phyloP scores from a whole-genome alignment of 2,329 filamentous ascomycete genomes.

The Colletotrichum endophyticum region DNA sequence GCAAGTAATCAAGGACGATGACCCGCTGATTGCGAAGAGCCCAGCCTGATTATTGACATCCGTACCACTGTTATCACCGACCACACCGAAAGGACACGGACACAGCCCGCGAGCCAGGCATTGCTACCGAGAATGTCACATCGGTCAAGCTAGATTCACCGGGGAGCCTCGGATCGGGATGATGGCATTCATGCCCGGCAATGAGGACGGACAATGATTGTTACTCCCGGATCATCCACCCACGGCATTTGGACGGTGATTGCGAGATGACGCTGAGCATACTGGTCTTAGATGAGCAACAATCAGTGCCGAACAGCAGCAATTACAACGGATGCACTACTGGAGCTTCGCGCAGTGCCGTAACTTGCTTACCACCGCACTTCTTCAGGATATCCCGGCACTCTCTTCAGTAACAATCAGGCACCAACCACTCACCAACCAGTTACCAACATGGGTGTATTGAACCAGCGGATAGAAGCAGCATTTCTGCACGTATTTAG shows the following conservation, averaged over 20 bases:
- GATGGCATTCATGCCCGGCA: background rate
- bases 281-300: background rate
- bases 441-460: background rate
- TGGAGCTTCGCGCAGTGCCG: background rate
- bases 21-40: background rate
- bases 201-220: background rate
- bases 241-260: background rate
- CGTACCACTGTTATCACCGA: background rate
- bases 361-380: background rate
- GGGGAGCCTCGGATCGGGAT: background rate
- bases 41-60: background rate
- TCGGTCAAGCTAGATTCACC: background rate
- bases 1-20: background rate
- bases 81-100: background rate
- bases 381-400: background rate
- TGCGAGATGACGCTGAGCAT: background rate
- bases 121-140: background rate
- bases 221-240: background rate
- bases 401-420: background rate
- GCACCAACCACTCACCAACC: background rate
- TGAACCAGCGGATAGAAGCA: background rate
- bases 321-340: background rate
- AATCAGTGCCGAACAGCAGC: background rate
- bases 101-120: background rate
- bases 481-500: background rate